Evolutionary conservation across 2,329 filamentous ascomycete genomes (phyloP).

Genomic region (Trichophyton benhamiae): DNA sequence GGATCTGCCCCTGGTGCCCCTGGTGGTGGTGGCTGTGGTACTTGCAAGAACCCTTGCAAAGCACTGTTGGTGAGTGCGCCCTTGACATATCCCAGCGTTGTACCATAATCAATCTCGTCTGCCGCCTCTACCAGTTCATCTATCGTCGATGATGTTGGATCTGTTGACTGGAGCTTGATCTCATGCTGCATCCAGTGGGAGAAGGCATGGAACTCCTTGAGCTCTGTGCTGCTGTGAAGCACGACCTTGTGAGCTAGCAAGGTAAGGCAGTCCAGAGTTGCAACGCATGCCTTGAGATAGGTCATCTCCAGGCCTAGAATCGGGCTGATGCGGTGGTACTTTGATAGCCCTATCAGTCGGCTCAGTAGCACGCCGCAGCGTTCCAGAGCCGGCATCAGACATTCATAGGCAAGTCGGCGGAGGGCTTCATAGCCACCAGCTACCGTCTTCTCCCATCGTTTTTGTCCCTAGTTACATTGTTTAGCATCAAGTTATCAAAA

Average conservation of each 20-base stretch:
- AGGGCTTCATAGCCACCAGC: conserved; percentile 64
- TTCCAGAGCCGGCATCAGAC: conserved; percentile 78
- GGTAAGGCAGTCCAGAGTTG: conserved; percentile 62
- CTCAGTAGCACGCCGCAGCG: conserved; percentile 69
- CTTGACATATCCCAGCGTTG: conserved; percentile 66
- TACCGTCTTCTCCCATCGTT: conserved; percentile 87
- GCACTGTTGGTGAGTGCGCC: conserved; percentile 55
- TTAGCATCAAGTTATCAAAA: neutral
- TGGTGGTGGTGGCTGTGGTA: conserved; percentile 14
- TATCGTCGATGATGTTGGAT: conserved; percentile 44
- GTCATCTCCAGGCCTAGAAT: conserved; percentile 54
- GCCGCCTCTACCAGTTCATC: conserved; percentile 70
- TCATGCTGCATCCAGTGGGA: conserved; percentile 73
- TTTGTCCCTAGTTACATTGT: conserved; percentile 62
- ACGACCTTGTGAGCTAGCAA: conserved; percentile 64
- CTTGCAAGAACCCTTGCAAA: conserved; percentile 45
- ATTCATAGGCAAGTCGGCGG: conserved; percentile 67
- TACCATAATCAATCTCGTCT: conserved; percentile 58
- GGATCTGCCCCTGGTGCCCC: conserved; percentile 11
- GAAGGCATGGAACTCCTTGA: conserved; percentile 64
- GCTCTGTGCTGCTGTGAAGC: conserved; percentile 59
- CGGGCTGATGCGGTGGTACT: conserved; percentile 57
- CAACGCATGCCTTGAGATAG: conserved; percentile 50
- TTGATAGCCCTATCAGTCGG: conserved; percentile 69
- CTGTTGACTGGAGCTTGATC: conserved; percentile 62